Evolutionary conservation across 1,284 basidiomycete species (phyloP).

Genomic region (Amylostereum chailletii): DNA sequence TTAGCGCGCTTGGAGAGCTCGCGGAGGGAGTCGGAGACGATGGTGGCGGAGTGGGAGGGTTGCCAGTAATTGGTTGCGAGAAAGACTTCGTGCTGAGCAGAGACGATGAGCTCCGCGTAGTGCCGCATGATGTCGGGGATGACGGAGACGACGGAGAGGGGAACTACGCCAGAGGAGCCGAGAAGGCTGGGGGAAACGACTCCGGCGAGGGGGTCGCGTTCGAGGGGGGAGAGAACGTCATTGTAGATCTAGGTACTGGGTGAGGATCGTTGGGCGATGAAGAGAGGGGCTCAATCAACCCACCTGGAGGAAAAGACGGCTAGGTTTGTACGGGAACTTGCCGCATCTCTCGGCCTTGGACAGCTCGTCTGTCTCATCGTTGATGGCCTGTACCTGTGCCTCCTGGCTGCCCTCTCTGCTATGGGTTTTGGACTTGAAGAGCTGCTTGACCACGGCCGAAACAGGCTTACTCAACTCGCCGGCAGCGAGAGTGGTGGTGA

Average conservation of each 20-base stretch:
- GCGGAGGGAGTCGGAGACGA: conserved; percentile 42
- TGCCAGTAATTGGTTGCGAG: conserved; percentile 51
- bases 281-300: conserved; percentile 3
- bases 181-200: conserved; percentile 44
- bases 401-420: conserved; percentile 3
- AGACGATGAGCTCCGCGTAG: conserved; percentile 40
- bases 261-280: background rate
- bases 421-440: conserved; percentile 7
- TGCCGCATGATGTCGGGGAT: conserved; percentile 57
- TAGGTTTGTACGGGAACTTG: conserved; percentile 29
- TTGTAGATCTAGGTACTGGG: conserved; percentile 34
- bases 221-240: conserved; percentile 39
- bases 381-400: conserved; percentile 6
- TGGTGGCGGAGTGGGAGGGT: conserved; percentile 40
- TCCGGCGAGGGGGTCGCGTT: conserved; percentile 39
- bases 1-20: conserved; percentile 44
- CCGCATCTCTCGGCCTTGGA: conserved; percentile 29
- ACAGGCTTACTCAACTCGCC: background rate
- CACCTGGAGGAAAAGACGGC: conserved; percentile 34
- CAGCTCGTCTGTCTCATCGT: conserved; percentile 22
- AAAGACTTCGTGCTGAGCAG: conserved; percentile 47
- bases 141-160: conserved; percentile 36
- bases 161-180: conserved; percentile 44
- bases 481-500: conserved; percentile 10
- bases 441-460: conserved; percentile 9